Percentiles rank a stretch among this genome's conserved stretches.
Evolutionary conservation across 2,329 filamentous ascomycete species (phyloP).

Genomic region (Fusarium algeriense): DNA sequence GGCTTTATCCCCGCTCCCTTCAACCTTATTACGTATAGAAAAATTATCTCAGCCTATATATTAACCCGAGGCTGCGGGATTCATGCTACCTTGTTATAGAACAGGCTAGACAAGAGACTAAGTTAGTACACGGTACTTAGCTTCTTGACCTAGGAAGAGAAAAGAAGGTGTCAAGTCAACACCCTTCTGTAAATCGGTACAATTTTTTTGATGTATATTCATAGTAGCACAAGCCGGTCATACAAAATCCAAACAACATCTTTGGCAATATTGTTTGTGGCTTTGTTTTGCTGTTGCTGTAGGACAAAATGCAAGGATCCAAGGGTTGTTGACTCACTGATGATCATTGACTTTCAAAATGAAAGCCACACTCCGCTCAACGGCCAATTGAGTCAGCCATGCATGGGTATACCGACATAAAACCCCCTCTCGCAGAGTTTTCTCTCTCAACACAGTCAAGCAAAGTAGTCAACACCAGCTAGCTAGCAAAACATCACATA

Average conservation of each 20-base stretch:
- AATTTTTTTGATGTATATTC: too few species aligned
- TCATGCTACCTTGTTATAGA: too few species aligned
- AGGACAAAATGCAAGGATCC: not conserved
- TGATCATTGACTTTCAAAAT: not conserved
- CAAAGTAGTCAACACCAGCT: not conserved
- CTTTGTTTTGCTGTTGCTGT: not conserved
- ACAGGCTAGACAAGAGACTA: not conserved
- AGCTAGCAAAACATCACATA: not conserved
- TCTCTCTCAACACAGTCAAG: not conserved
- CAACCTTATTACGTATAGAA: not conserved
- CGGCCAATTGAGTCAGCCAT: constrained; percentile 3
- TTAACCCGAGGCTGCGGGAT: too few species aligned
- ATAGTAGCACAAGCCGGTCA: not conserved
- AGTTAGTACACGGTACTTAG: not conserved
- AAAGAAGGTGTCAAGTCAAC: not conserved
- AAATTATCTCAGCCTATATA: too few species aligned
- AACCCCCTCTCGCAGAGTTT: not conserved
- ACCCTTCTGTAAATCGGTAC: not conserved
- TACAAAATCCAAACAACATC: not conserved
- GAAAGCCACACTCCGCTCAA: not conserved
- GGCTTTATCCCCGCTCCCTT: too few species aligned
- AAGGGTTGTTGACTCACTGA: not conserved
- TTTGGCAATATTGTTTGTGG: not conserved
- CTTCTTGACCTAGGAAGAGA: not conserved
- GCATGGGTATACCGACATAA: not conserved